These are phyloP conservation scores for Carallia pectinifolia DNA, from an alignment of 345 rosid genomes.

Conservation along the genomic window DNA sequence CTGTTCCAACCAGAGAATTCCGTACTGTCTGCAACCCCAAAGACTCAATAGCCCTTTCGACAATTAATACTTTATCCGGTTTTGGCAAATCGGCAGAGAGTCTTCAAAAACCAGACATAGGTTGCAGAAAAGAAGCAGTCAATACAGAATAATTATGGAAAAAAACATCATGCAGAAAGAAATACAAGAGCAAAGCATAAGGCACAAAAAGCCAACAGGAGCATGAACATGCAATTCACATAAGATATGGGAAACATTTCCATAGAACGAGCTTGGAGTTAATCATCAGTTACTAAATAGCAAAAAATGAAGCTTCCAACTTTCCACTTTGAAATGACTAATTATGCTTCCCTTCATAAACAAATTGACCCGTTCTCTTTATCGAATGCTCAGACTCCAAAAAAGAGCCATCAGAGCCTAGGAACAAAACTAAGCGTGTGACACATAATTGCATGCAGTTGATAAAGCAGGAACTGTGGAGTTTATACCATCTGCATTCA, in stretches of 20 bases:
- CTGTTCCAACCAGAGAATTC: conserved; percentile 85
- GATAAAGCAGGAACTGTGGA: too few relatives aligned
- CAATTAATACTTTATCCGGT: conserved; percentile 78
- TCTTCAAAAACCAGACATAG: conserved; percentile 35
- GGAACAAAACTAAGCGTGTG: too few relatives aligned
- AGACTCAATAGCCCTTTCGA: conserved; percentile 87
- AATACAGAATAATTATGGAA: conserved; percentile 5
- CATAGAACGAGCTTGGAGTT: background rate
- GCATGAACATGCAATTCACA: background rate
- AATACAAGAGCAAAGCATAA: background rate
- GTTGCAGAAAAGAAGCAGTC: conserved; percentile 5
- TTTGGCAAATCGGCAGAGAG: conserved; percentile 59
- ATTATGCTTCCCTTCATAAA: too few relatives aligned
- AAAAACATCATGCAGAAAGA: background rate
- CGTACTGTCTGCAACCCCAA: conserved; percentile 83
- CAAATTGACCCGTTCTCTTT: too few relatives aligned
- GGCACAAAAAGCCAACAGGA: background rate
- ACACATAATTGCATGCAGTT: too few relatives aligned
- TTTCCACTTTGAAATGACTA: too few relatives aligned
- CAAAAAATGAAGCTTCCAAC: too few relatives aligned
- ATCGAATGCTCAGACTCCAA: too few relatives aligned
- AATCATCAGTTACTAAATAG: background rate
- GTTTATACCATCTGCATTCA: too few relatives aligned
- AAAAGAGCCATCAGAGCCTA: too few relatives aligned
- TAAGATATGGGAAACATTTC: background rate